A percentile compares a stretch with the other conserved stretches of the same genome.
phyloP scores from a whole-genome alignment of 2,329 filamentous ascomycete genomes.

The Diaporthe caulivora region DNA sequence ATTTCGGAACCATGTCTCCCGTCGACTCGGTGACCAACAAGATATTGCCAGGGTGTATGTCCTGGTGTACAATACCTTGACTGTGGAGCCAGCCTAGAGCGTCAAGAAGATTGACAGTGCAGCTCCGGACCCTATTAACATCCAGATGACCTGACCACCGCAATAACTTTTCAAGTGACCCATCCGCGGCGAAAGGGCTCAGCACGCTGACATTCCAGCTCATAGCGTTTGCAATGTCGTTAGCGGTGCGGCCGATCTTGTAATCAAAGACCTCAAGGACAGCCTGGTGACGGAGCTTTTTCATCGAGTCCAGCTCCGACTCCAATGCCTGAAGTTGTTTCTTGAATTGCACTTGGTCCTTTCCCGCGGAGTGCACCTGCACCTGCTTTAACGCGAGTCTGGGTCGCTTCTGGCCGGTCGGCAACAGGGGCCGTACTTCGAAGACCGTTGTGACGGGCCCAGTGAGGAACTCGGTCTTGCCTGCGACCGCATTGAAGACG shows the following conservation, averaged over 20 bases:
- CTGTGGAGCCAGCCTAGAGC: slow-evolving; percentile 89
- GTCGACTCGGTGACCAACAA: slow-evolving; percentile 78
- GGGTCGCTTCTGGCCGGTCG: slow-evolving; percentile 66
- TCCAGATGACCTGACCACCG: slow-evolving; percentile 82
- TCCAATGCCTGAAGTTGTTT: slow-evolving; percentile 83
- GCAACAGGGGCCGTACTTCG: slow-evolving; percentile 77
- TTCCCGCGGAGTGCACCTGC: slow-evolving; percentile 67
- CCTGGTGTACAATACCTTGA: slow-evolving; percentile 85
- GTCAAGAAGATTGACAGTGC: slow-evolving; percentile 93
- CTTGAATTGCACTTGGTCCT: slow-evolving; percentile 75
- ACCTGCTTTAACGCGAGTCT: slow-evolving; percentile 82
- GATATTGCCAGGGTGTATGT: slow-evolving; percentile 84
- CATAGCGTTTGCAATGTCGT: slow-evolving; percentile 52
- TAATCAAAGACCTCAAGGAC: slow-evolving; percentile 86
- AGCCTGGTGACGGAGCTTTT: slow-evolving; percentile 80
- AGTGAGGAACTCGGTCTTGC: slow-evolving; percentile 74
- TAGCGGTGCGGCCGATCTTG: slow-evolving; percentile 72
- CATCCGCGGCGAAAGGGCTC: slow-evolving; percentile 82
- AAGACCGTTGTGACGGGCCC: slow-evolving; percentile 77
- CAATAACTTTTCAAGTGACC: slow-evolving; percentile 84
- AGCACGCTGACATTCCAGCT: slow-evolving; percentile 82
- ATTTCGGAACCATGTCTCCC: slow-evolving; percentile 78
- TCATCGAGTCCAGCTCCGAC: slow-evolving; percentile 79
- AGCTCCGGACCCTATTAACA: slow-evolving; percentile 82
- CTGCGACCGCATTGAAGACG: slow-evolving; percentile 78